These are phyloP conservation scores for Botrytis hyacinthi DNA, from an alignment of 2,329 filamentous ascomycete species.

Conservation along the genomic window DNA sequence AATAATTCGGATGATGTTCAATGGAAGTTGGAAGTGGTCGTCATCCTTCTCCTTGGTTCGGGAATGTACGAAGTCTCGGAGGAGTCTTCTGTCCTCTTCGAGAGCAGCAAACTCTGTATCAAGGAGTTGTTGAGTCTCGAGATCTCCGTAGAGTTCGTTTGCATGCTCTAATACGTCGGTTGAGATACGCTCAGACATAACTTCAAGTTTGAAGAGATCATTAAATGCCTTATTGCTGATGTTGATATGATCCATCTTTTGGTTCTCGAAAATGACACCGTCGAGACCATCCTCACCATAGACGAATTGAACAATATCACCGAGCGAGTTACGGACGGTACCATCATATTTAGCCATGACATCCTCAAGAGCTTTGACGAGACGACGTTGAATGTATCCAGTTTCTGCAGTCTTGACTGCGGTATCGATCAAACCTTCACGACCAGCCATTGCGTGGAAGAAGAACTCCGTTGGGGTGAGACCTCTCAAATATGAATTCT, in stretches of 20 bases:
- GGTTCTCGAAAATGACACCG: conserved; percentile 89
- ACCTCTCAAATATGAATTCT: conserved; percentile 96
- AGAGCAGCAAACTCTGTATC: conserved; percentile 87
- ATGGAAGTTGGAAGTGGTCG: conserved; percentile 83
- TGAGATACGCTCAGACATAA: conserved; percentile 62
- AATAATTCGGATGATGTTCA: conserved; percentile 89
- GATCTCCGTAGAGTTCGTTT: conserved; percentile 80
- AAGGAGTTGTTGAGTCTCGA: conserved; percentile 80
- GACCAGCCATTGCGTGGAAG: conserved; percentile 99
- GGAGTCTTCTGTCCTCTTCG: conserved; percentile 66
- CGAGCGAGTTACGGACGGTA: conserved; percentile 93
- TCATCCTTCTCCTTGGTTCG: conserved; percentile 70
- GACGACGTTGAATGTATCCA: conserved; percentile 96
- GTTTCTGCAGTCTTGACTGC: conserved; percentile 99
- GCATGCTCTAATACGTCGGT: conserved; percentile 83
- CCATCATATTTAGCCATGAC: conserved; percentile 97
- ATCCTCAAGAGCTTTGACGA: conserved; percentile 97
- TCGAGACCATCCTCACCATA: conserved; percentile 98
- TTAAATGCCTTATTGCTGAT: conserved; percentile 77
- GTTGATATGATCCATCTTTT: conserved; percentile 81
- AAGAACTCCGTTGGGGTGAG: conserved; percentile 96
- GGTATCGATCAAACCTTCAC: conserved; percentile 98
- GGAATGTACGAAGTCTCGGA: conserved; percentile 57
- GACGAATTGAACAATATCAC: conserved; percentile 94
- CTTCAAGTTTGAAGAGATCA: conserved; percentile 78